Conservation (phyloP, 2,329 filamentous ascomycete genomes). For the Neofusicoccum laricinum region DNA sequence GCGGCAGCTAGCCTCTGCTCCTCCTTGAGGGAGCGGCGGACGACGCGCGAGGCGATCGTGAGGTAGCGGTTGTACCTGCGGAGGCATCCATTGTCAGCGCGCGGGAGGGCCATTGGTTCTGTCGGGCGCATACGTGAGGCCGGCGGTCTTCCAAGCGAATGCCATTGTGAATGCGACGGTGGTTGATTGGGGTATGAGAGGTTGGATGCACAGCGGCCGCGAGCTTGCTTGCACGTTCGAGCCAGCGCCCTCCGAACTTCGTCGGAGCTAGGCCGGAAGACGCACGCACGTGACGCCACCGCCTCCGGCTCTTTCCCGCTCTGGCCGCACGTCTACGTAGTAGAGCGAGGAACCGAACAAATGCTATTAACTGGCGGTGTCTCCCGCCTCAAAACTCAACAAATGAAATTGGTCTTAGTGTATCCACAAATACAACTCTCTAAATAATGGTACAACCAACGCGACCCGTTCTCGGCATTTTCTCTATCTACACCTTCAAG, state of each 20-base stretch:
- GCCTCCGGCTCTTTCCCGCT: neutral
- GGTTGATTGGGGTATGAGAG: constrained; percentile 4
- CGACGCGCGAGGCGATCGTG: constrained; percentile 86
- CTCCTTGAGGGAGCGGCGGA: constrained; percentile 96
- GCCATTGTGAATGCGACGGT: constrained; percentile 58
- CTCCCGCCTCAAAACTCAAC: constrained; percentile 17
- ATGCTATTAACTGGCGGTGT: neutral
- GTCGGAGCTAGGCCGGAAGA: constrained; percentile 14
- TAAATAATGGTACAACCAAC: constrained; percentile 40
- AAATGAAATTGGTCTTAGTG: constrained; percentile 31
- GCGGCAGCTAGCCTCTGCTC: constrained; percentile 83
- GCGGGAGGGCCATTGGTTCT: neutral
- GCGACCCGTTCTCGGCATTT: constrained; percentile 19
- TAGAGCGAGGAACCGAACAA: neutral
- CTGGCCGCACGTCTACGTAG: too few species aligned
- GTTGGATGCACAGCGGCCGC: constrained; percentile 9
- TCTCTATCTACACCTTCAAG: constrained; percentile 76
- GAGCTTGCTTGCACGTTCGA: constrained; percentile 14
- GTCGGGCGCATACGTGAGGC: constrained; percentile 68
- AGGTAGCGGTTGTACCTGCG: constrained; percentile 99
- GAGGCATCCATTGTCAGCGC: constrained; percentile 27
- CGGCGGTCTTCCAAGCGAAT: constrained; percentile 97
- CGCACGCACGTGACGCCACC: neutral
- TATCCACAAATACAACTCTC: constrained; percentile 30
- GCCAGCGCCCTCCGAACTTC: constrained; percentile 13